Evolutionary conservation across 441 rosid species (phyloP).

Genomic region (Brassica balearica): DNA sequence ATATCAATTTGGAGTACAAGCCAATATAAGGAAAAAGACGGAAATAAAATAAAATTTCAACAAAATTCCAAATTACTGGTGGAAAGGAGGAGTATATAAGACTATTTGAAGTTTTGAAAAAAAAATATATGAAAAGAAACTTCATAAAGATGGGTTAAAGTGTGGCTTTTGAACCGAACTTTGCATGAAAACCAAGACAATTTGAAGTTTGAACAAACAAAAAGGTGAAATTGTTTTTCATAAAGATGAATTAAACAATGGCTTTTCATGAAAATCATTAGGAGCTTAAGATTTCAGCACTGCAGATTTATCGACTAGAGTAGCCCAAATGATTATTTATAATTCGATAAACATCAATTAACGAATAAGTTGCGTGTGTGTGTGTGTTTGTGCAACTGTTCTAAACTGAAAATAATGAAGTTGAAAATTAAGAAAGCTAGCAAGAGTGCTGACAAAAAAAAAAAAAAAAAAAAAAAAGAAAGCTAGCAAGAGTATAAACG

Average conservation of each 20-base stretch:
- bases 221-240: too few relatives aligned
- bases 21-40: not conserved
- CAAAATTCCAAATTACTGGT: conserved; percentile 12
- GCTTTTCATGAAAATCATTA: not conserved
- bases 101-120: not conserved
- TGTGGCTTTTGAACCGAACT: too few relatives aligned
- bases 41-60: conserved; percentile 1
- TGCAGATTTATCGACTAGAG: not conserved
- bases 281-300: not conserved
- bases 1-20: not conserved
- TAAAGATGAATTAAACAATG: too few relatives aligned
- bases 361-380: not conserved
- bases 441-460: not conserved
- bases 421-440: conserved; percentile 3
- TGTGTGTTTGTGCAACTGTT: not conserved
- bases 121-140: not conserved
- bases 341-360: not conserved
- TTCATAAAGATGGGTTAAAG: not conserved
- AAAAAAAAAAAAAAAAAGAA: not conserved
- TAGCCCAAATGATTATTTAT: not conserved
- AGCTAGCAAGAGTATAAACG: not conserved
- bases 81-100: not conserved
- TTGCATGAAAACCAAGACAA: too few relatives aligned
- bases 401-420: not conserved
- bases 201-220: too few relatives aligned